Percentiles rank a stretch among this genome's conserved stretches.
These are phyloP conservation scores for Pseudogymnoascus sp. DNA, from an alignment of 2,329 filamentous ascomycete species.

Conservation along the genomic window DNA sequence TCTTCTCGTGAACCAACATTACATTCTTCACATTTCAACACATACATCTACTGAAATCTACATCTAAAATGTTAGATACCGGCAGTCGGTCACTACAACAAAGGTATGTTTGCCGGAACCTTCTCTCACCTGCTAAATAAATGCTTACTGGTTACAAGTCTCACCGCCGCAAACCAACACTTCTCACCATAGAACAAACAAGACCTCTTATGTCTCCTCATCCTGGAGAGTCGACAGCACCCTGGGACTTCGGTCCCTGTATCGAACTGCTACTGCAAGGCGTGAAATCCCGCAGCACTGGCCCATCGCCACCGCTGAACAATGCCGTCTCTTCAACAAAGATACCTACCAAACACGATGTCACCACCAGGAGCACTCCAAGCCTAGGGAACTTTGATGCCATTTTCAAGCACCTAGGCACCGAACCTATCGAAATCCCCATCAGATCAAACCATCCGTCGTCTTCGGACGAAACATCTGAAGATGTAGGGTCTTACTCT, in stretches of 20 bases:
- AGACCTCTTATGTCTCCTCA: conserved; percentile 2
- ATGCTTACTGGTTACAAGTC: neutral
- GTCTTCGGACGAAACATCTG: neutral
- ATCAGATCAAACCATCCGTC: neutral
- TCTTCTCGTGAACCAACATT: neutral
- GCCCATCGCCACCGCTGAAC: neutral
- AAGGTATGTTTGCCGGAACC: neutral
- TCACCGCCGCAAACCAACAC: neutral
- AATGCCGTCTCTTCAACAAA: neutral
- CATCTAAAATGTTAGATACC: neutral
- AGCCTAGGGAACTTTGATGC: conserved; percentile 7
- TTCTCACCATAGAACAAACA: conserved; percentile 1
- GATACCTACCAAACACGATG: neutral
- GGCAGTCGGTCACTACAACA: neutral
- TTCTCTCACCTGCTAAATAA: neutral
- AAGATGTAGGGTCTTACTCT: conserved; percentile 2
- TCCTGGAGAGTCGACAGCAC: neutral
- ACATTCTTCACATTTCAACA: conserved; percentile 7
- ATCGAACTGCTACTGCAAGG: neutral
- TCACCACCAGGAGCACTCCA: neutral
- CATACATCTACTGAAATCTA: neutral
- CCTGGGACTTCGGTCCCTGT: conserved; percentile 2
- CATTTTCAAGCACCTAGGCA: conserved; percentile 5
- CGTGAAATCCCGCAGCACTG: neutral
- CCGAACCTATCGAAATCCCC: neutral